phyloP scores from a whole-genome alignment of 1,139 yeast genomes.

The Scheffersomyces insectosa region DNA sequence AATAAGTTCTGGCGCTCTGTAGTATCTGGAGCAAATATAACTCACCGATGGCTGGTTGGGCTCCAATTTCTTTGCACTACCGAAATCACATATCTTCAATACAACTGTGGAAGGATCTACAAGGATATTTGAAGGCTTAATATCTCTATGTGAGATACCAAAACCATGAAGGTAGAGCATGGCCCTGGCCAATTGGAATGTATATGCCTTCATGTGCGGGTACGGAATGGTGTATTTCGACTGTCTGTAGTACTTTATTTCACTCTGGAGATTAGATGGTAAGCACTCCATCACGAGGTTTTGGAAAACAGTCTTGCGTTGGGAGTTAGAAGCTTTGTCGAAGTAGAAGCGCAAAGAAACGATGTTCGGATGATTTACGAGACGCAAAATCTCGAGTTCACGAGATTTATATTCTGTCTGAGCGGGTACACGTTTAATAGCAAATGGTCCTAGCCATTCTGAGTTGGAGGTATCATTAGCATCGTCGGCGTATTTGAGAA shows the following conservation, averaged over 20 bases:
- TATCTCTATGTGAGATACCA: constrained; percentile 80
- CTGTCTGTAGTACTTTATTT: constrained; percentile 67
- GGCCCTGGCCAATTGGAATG: constrained; percentile 80
- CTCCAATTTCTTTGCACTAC: constrained; percentile 76
- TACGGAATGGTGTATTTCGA: constrained; percentile 66
- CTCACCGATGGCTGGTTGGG: constrained; percentile 74
- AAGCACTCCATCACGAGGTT: constrained; percentile 84
- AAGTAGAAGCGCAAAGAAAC: constrained; percentile 66
- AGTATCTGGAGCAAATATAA: constrained; percentile 77
- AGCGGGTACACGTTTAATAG: constrained; percentile 80
- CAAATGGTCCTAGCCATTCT: constrained; percentile 75
- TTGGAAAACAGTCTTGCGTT: constrained; percentile 66
- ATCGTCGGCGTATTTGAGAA: constrained; percentile 37
- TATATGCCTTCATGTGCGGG: constrained; percentile 73
- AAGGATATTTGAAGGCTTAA: constrained; percentile 76
- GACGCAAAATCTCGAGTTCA: constrained; percentile 72
- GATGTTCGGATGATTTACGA: constrained; percentile 77
- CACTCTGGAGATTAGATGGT: constrained; percentile 76
- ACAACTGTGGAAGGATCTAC: constrained; percentile 68
- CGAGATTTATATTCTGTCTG: constrained; percentile 82
- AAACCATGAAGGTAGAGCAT: constrained; percentile 80
- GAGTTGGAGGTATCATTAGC: constrained; percentile 8
- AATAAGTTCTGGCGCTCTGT: constrained; percentile 81
- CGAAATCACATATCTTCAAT: constrained; percentile 79
- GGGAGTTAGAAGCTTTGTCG: constrained; percentile 56